Percentiles rank a stretch among this genome's conserved stretches.
These are phyloP conservation scores for Colletotrichum melonis DNA, from an alignment of 2,329 filamentous ascomycete genomes.

Conservation along the genomic window DNA sequence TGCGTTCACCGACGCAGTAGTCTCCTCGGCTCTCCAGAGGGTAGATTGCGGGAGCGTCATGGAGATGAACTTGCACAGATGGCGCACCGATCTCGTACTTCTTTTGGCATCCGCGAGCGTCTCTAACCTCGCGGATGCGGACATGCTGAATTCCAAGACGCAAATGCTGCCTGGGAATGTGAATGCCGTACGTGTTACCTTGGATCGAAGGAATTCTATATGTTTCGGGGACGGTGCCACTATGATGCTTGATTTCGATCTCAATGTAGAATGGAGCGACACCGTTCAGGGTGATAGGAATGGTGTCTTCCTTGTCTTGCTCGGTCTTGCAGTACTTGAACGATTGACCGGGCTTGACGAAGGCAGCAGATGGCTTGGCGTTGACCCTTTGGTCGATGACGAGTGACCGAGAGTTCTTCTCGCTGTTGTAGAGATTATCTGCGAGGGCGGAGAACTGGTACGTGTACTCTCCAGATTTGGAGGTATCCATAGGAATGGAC, in stretches of 20 bases:
- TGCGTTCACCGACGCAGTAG: conserved; percentile 95
- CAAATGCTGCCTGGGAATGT: conserved; percentile 85
- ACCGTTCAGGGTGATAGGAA: conserved; percentile 87
- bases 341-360: conserved; percentile 87
- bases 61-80: conserved; percentile 90
- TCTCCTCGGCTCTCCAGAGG: conserved; percentile 85
- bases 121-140: conserved; percentile 88
- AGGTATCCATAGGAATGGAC: conserved; percentile 87
- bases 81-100: conserved; percentile 78
- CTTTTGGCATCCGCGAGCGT: conserved; percentile 86
- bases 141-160: conserved; percentile 91
- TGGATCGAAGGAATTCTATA: conserved; percentile 85
- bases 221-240: conserved; percentile 81
- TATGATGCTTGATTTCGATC: conserved; percentile 92
- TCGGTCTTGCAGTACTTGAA: conserved; percentile 96
- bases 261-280: conserved; percentile 90
- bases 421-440: conserved; percentile 87
- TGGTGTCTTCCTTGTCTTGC: conserved; percentile 82
- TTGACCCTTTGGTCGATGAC: conserved; percentile 86
- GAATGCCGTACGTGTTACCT: conserved; percentile 79
- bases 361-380: conserved; percentile 82
- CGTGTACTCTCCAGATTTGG: conserved; percentile 82
- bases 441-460: conserved; percentile 88
- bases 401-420: conserved; percentile 74
- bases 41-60: conserved; percentile 91